Evolutionary conservation across 2,329 filamentous ascomycete species (phyloP), one percentile per base, ranked within the genome.

Genomic region (Pseudogymnoascus sp.): DNA sequence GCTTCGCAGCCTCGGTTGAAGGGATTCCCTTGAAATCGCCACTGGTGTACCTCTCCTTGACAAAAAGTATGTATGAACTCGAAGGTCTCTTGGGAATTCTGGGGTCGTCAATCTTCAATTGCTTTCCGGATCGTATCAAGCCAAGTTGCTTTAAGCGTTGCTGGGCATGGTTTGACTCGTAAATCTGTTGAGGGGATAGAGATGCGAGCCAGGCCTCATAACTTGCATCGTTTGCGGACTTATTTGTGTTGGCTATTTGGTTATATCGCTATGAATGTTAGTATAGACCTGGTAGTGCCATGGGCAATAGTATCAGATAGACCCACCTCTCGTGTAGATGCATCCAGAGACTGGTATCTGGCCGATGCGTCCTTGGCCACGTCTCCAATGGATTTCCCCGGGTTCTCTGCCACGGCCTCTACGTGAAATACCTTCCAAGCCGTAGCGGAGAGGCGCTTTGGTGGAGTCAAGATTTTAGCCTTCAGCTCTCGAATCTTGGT

Each of bases 161-260:
- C 35, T 85, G 81, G 9, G 85, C 85, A 9, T 64, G 67, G 69
- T 88, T 88, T 60, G 85, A 84, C 2, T 74, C 61, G 48, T 73
- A 73, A 65, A 88, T 86, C 67, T 85, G 69, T 4, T 80, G 73
- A 8, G 81, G 77, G 1, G 80, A 81, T 67, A 84, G 71, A 2
- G 70, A 72, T 30, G 77, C 69, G 18, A 88, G 69, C 81, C 82
- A 88, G 61, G 75, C 68, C 28, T 78, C 72, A 67, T 78, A 79
- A 12, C 72, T 74, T 18, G 72, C 71, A 18, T 69, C 65, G 57
- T 77, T 77, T 12, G 73, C 71, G 38, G 72, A 74, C 18, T 69
- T 76, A 64, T 75, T 77, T 61, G 77, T 67, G 60, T 74, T 75
- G 57, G 78, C 79, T 15, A 77, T 64, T 56, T 79, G 76, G 65